Base-by-base conservation (phyloP, 148 eudicot genomes). In the Rhododendron vialii region DNA sequence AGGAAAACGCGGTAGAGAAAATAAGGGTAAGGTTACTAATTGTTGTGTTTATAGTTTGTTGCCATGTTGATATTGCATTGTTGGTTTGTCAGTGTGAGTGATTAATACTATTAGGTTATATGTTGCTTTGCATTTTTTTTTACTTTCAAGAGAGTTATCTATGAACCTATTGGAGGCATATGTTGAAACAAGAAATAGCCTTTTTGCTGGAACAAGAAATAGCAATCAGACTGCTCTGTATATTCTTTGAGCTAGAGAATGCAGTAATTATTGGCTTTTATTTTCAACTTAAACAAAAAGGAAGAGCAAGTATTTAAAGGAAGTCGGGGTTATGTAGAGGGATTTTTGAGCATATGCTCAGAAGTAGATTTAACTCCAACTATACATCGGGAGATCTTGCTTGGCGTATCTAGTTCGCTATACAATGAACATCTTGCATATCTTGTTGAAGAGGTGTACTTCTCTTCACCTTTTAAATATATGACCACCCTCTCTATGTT, bases 21-120 rank as follows among this genome's bases (percentile, higher is more conserved):
- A 88, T 90, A 76, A 91, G 90, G 99, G 98, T 96, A 95, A 92
- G 93, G 90, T 90, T 89, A 87, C 91, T 86, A 78, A 75, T 86
- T 88, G 85, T 77, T 82, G 87, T 85, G 75, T 48, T 82, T 47
- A 55, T 30, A 14, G 33, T 17, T 41, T 78, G 81, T 45, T 45
- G 38, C 41, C 7, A 2, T 83, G 76, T 48, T 50, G 8, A 45
- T 65, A 28, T 22, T 61, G 15, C 71, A 82, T n/a, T 82, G 53
- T 41, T 82, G 84, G 73, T 82, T 35, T 82, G 33, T 12, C 36
- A 55, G 14, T 55, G 71, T 18, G 14, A 28, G 63, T 38, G 47
- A 61, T 59, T 36, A 28, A 24, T 35, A 36, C 36, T 5, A 3
- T 1, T 7, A 45, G 48, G 24, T 11, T 22, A 59, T 4, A 13